These are phyloP conservation scores for Scenedesmus sp. DNA, from an alignment of 163 green algal genomes.

Conservation along the genomic window DNA sequence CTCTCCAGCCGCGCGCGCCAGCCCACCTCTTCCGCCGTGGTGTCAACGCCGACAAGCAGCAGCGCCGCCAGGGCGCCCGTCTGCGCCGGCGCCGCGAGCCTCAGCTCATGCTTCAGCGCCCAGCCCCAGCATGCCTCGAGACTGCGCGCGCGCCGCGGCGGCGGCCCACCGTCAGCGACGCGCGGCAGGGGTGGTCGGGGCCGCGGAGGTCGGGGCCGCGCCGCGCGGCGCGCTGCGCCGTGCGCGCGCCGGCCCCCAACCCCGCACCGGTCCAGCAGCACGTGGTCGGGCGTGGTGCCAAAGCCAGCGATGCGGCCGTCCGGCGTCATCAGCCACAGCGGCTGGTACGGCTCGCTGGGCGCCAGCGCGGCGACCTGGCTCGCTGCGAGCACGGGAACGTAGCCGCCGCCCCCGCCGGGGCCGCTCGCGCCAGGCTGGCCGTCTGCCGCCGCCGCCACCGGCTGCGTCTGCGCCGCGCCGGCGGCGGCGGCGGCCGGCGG, in stretches of 20 bases:
- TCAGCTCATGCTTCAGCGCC: constrained; percentile 19
- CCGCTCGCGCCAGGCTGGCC: neutral
- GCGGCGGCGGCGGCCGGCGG: neutral
- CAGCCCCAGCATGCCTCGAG: constrained; percentile 37
- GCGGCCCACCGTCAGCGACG: neutral
- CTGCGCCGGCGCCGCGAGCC: neutral
- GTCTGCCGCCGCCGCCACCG: neutral
- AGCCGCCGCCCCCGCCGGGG: neutral
- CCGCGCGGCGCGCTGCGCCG: neutral
- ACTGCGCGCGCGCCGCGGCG: neutral
- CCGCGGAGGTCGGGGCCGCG: neutral
- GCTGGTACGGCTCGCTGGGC: neutral
- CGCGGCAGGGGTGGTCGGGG: neutral
- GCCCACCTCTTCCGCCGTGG: constrained; percentile 37
- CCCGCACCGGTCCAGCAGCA: constrained; percentile 14
- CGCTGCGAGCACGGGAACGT: neutral
- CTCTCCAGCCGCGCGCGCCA: neutral
- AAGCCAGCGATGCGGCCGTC: constrained; percentile 16
- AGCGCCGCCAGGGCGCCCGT: constrained; percentile 4
- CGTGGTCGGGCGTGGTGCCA: neutral
- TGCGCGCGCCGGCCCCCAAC: neutral
- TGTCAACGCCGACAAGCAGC: constrained; percentile 23
- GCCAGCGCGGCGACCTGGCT: constrained; percentile 13
- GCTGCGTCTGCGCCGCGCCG: neutral
- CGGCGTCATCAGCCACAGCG: constrained; percentile 7